Base-by-base conservation (phyloP, 2,329 filamentous ascomycete genomes). In the Madurella mycetomatis region DNA sequence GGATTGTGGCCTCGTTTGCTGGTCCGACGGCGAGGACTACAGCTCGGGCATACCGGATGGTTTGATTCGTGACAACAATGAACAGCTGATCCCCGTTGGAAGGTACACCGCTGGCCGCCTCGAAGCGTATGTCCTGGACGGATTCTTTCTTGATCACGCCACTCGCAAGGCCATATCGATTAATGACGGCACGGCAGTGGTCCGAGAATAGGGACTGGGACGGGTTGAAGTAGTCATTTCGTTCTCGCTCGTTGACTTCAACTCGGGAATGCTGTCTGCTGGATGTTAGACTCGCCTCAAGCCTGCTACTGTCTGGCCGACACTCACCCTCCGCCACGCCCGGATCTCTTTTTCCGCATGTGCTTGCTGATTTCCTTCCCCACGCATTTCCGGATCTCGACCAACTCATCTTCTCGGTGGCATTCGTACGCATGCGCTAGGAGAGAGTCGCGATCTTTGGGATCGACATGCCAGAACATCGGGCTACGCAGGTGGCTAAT, bases 381-480 rank as follows among this genome's bases (percentile, higher is more conserved):
- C 0, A 91, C 88, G 58, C 88, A 90, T 2, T 86, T 85, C 0
- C 78, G 73, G 46, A 92, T 85, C 69, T 92, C 86, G 45, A 80
- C 74, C 9, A 91, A 69, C 63, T 92, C 87, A 5, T 71, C 69
- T 54, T 83, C 78, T n/a, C 83, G 72, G 0, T 78, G 77, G 16
- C 79, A 73, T 53, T 80, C 76, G 62, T 87, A 83, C 0, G 86
- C 79, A 69, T 85, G 88, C 1, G 83, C 85, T 18, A 92, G 71
- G 62, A 92, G 71, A 0, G 85, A 85, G 70, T 92, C 88, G 1
- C 87, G 76, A 67, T 92, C 88, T 1, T 80, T 76, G 0, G 88
- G 88, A 64, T 92, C 88, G 13, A 89, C 77, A 65, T 94, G 88
- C 73, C 90, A 92, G 64, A 92, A 87, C 85, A 92, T 88, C 0